Conservation (phyloP, 1,284 basidiomycete species). For the Agroathelia rolfsii region DNA sequence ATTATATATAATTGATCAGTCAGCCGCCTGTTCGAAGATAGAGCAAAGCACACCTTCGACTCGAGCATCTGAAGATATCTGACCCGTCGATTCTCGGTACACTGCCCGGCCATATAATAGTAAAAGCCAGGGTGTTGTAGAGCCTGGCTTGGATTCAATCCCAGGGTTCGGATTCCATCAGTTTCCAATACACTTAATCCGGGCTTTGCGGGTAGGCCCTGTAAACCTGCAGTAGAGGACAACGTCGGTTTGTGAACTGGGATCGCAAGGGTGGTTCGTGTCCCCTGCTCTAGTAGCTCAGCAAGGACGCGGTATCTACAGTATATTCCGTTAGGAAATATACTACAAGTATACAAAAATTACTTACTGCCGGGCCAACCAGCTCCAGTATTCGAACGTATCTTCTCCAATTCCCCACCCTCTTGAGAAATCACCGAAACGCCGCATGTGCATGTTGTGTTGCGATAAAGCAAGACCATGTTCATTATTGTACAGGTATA, state of each 20-base stretch:
- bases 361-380: conserved; percentile 84
- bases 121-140: conserved; percentile 87
- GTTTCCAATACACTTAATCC: conserved; percentile 22
- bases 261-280: conserved; percentile 56
- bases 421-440: conserved; percentile 80
- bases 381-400: conserved; percentile 96
- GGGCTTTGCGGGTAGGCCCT: conserved; percentile 21
- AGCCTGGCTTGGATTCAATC: conserved; percentile 60
- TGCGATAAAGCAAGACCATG: conserved; percentile 69
- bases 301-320: conserved; percentile 76
- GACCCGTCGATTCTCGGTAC: conserved; percentile 65
- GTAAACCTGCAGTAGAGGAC: too few species aligned
- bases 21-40: background rate
- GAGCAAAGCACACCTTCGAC: conserved; percentile 37
- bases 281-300: conserved; percentile 79
- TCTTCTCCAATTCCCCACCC: conserved; percentile 97
- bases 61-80: conserved; percentile 54
- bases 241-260: conserved; percentile 44
- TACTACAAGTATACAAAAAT: conserved; percentile 3
- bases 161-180: conserved; percentile 38
- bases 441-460: conserved; percentile 75
- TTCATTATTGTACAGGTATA: conserved; percentile 84
- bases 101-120: conserved; percentile 80
- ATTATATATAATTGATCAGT: conserved; percentile 1
- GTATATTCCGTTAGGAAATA: conserved; percentile 1